phyloP scores from a whole-genome alignment of 192 early-diverging fungal species.

The Mortierella alpina region DNA sequence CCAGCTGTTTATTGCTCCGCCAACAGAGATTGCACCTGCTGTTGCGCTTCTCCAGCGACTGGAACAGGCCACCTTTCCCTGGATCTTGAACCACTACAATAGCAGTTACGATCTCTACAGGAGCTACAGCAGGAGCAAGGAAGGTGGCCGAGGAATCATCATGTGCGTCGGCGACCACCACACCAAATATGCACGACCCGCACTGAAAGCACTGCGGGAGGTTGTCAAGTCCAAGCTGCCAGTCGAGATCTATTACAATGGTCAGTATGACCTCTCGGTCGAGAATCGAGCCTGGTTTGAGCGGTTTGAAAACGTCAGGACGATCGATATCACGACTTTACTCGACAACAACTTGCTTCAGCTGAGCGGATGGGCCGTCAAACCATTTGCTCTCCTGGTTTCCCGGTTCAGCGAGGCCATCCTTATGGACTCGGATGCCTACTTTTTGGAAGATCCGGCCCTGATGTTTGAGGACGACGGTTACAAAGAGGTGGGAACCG shows the following conservation, averaged over 20 bases:
- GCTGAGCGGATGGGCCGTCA: conserved; percentile 65
- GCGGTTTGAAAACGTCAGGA: conserved; percentile 33
- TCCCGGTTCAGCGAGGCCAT: conserved; percentile 67
- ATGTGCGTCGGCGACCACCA: conserved; percentile 61
- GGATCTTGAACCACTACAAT: conserved; percentile 25
- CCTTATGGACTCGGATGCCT: conserved; percentile 74
- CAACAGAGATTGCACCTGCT: conserved; percentile 34
- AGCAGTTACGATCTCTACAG: conserved; percentile 24
- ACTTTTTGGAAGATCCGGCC: conserved; percentile 68
- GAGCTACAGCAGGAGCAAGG: background rate
- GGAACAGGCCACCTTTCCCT: conserved; percentile 44
- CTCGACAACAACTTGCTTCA: conserved; percentile 52
- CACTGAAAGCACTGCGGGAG: conserved; percentile 50
- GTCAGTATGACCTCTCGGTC: conserved; percentile 52
- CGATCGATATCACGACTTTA: conserved; percentile 40
- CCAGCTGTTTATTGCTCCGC: conserved; percentile 28
- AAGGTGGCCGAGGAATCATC: conserved; percentile 32
- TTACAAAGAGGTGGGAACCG: conserved; percentile 56
- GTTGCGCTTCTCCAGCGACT: conserved; percentile 29
- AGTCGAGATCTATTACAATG: conserved; percentile 69
- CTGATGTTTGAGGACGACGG: conserved; percentile 59
- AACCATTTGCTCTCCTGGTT: conserved; percentile 71
- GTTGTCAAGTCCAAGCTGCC: conserved; percentile 61
- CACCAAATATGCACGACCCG: conserved; percentile 44
- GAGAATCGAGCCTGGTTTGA: conserved; percentile 46